Conservation (phyloP, 2,329 filamentous ascomycete species). For the Sporothrix globosa region DNA sequence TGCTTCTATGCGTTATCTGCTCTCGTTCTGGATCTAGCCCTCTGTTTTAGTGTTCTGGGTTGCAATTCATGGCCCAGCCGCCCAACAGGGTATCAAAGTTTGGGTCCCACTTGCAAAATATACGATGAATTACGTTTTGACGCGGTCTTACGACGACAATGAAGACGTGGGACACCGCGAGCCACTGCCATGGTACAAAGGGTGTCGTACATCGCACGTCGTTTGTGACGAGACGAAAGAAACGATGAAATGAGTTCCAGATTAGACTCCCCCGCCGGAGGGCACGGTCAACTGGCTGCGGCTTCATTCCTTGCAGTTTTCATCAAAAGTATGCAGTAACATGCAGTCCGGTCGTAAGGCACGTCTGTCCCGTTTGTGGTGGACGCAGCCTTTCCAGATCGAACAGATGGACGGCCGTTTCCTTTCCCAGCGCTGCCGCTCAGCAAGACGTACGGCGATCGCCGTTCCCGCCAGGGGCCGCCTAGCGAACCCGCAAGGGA, state of each 20-base stretch:
- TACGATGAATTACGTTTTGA: background rate
- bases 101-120: too few relatives aligned
- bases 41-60: background rate
- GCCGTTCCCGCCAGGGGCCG: background rate
- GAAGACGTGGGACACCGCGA: background rate
- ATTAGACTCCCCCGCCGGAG: background rate
- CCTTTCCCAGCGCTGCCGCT: background rate
- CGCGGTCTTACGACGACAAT: slow-evolving; percentile 23
- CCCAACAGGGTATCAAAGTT: too few relatives aligned
- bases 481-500: background rate
- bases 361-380: background rate
- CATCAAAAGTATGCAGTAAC: background rate
- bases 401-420: background rate
- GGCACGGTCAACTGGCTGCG: slow-evolving; percentile 12
- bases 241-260: background rate
- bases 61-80: too few relatives aligned
- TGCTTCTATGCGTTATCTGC: background rate
- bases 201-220: background rate
- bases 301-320: slow-evolving; percentile 13
- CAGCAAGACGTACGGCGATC: background rate
- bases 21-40: background rate
- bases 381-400: slow-evolving; percentile 1
- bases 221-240: slow-evolving; percentile 7
- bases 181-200: background rate
- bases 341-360: background rate